Percentiles rank a stretch among this genome's conserved stretches.
These are phyloP conservation scores for Murraya koenigii DNA, from an alignment of 345 rosid genomes.

Conservation along the genomic window DNA sequence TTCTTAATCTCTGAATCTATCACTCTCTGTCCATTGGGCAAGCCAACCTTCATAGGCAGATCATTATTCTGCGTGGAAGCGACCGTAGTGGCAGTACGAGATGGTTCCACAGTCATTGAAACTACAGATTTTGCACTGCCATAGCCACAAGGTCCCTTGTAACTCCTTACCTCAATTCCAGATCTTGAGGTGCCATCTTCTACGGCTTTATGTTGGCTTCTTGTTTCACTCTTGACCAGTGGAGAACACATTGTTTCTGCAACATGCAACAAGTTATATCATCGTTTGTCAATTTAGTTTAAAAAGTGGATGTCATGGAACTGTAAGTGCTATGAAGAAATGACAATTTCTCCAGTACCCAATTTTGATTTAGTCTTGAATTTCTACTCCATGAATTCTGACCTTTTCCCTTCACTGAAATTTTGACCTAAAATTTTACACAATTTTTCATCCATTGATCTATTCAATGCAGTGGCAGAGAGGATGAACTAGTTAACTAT, in stretches of 20 bases:
- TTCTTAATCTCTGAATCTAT: slow-evolving; percentile 10
- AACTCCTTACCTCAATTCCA: slow-evolving; percentile 17
- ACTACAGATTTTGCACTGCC: slow-evolving; percentile 16
- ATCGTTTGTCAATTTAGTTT: neutral
- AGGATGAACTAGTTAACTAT: neutral
- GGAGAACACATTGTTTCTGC: slow-evolving; percentile 36
- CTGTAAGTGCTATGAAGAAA: neutral
- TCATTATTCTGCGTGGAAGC: slow-evolving; percentile 1
- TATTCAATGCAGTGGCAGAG: neutral
- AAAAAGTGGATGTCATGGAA: neutral
- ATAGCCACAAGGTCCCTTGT: slow-evolving; percentile 12
- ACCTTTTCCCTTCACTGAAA: neutral
- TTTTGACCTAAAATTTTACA: neutral
- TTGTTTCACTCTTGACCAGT: slow-evolving; percentile 16
- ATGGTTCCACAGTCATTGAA: neutral
- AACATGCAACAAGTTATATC: slow-evolving; percentile 7
- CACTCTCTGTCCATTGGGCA: slow-evolving; percentile 17
- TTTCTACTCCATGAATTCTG: neutral
- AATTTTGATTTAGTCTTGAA: neutral
- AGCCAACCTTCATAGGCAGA: slow-evolving; percentile 11
- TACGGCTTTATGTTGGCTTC: slow-evolving; percentile 16
- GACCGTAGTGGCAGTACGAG: neutral
- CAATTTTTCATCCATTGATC: neutral
- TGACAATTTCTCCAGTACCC: neutral
- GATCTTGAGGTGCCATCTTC: slow-evolving; percentile 12